Conservation (phyloP, 2,329 filamentous ascomycete species). For the Aspergillus floridensis region DNA sequence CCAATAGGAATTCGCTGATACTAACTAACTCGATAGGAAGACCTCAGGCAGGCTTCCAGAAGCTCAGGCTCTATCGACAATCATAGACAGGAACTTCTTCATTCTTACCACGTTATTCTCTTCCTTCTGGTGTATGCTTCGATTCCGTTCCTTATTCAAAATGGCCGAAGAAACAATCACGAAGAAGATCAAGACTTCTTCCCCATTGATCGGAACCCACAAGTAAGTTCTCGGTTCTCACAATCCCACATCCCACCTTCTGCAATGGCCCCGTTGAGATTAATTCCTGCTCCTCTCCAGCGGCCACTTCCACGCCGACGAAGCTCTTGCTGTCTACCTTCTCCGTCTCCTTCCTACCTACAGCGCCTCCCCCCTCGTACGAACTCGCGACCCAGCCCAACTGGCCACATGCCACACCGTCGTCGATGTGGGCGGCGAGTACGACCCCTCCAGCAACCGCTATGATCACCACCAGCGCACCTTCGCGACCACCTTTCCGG, state of each 20-base stretch:
- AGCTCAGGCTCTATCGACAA: background rate
- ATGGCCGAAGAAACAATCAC: slow-evolving; percentile 67
- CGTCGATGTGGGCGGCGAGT: slow-evolving; percentile 95
- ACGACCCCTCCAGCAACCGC: slow-evolving; percentile 71
- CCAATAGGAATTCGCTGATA: background rate
- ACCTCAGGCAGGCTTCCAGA: background rate
- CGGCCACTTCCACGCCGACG: slow-evolving; percentile 98
- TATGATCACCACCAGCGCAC: slow-evolving; percentile 98
- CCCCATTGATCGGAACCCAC: slow-evolving; percentile 82
- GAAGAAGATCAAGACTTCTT: slow-evolving; percentile 80
- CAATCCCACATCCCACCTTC: background rate
- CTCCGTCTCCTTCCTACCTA: slow-evolving; percentile 86
- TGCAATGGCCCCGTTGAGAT: slow-evolving; percentile 13
- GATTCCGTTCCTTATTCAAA: slow-evolving; percentile 46
- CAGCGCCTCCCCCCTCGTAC: slow-evolving; percentile 68
- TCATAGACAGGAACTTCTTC: background rate
- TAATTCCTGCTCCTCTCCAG: slow-evolving; percentile 31
- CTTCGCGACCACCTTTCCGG: slow-evolving; percentile 82
- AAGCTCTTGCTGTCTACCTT: slow-evolving; percentile 94
- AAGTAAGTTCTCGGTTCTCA: slow-evolving; percentile 50
- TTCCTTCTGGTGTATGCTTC: slow-evolving; percentile 22
- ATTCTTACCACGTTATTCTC: background rate
- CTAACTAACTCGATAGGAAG: background rate
- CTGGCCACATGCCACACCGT: slow-evolving; percentile 87
- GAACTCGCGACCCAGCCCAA: slow-evolving; percentile 77